Evolutionary conservation across 306 rosid species (phyloP).

Genomic region (Prunus davidiana): DNA sequence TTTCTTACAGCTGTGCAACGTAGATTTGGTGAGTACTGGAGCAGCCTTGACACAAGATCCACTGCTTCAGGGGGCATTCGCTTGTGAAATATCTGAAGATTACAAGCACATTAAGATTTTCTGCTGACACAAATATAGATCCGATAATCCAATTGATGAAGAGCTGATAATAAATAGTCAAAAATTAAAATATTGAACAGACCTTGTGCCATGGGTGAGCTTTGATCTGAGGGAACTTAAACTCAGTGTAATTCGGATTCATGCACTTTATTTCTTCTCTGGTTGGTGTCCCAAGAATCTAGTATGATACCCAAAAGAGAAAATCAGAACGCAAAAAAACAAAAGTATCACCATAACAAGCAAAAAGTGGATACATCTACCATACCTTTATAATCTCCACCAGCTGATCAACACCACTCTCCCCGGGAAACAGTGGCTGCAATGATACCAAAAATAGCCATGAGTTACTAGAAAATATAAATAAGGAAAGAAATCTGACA

Average conservation of each 20-base stretch:
- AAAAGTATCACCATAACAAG: constrained; percentile 9
- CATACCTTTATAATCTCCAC: constrained; percentile 92
- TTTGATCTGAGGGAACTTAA: constrained; percentile 91
- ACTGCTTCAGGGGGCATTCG: constrained; percentile 86
- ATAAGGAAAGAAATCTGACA: background rate
- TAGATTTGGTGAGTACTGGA: constrained; percentile 87
- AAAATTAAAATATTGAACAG: constrained; percentile 1
- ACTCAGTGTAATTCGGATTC: constrained; percentile 90
- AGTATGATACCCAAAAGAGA: constrained; percentile 13
- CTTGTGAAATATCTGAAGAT: constrained; percentile 72
- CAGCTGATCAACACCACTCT: constrained; percentile 95
- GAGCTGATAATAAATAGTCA: background rate
- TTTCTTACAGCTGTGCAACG: constrained; percentile 90
- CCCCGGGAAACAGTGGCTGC: constrained; percentile 98
- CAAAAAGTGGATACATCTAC: background rate
- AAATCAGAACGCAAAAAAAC: constrained; percentile 25
- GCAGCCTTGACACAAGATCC: constrained; percentile 90
- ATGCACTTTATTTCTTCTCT: constrained; percentile 95
- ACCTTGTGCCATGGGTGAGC: constrained; percentile 99
- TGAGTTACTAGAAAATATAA: background rate
- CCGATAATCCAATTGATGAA: background rate
- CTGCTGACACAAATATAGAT: background rate
- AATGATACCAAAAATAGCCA: constrained; percentile 27
- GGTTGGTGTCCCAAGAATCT: constrained; percentile 90
- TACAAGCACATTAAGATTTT: constrained; percentile 21